A percentile compares a stretch with the other conserved stretches of the same genome.
These are phyloP conservation scores for Meyerozyma guilliermondii DNA, from an alignment of 1,139 yeast species.

Conservation along the genomic window DNA sequence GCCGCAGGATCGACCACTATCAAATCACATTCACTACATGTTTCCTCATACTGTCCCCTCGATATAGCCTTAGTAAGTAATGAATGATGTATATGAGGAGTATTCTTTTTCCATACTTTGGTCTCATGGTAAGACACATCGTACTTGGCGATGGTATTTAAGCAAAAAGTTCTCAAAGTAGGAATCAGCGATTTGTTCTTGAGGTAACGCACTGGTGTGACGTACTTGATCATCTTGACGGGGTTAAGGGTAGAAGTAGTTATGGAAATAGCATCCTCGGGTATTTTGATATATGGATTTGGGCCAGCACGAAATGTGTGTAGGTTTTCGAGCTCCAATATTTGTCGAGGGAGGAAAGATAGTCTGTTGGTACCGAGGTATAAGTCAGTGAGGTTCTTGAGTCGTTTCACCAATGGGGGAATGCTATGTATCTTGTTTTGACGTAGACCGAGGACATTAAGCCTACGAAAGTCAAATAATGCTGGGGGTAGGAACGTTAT, in stretches of 20 bases:
- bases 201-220: constrained; percentile 21
- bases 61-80: constrained; percentile 40
- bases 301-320: constrained; percentile 47
- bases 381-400: constrained; percentile 41
- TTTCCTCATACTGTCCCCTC: constrained; percentile 39
- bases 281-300: constrained; percentile 31
- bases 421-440: constrained; percentile 44
- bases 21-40: constrained; percentile 45
- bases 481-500: constrained; percentile 46
- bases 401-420: constrained; percentile 48
- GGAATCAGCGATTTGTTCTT: constrained; percentile 19
- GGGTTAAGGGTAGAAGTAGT: constrained; percentile 11
- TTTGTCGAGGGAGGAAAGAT: constrained; percentile 49
- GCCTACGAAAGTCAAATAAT: constrained; percentile 43
- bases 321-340: constrained; percentile 39
- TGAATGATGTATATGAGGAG: constrained; percentile 30
- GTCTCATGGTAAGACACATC: constrained; percentile 42
- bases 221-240: constrained; percentile 12
- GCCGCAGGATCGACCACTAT: constrained; percentile 48
- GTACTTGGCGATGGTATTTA: constrained; percentile 41
- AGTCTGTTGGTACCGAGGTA: constrained; percentile 50
- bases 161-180: constrained; percentile 36
- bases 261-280: constrained; percentile 23
- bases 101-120: constrained; percentile 34
- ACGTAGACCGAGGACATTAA: constrained; percentile 52